These are phyloP conservation scores for Leptographium procerum DNA, from an alignment of 2,329 filamentous ascomycete genomes.

Conservation along the genomic window DNA sequence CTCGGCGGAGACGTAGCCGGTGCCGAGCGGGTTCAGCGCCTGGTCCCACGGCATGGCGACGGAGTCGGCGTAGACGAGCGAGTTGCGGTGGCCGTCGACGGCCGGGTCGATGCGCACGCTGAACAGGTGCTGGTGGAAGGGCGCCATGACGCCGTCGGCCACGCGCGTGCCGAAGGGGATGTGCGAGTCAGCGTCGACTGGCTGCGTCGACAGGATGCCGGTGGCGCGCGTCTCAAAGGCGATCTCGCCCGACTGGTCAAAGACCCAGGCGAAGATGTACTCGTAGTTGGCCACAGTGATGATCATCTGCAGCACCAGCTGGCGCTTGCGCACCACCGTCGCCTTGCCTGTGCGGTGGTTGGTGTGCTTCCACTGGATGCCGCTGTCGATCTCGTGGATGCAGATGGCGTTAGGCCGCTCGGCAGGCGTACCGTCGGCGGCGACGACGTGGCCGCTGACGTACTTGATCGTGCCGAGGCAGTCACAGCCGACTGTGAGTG, in stretches of 20 bases:
- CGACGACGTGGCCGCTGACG: conserved; percentile 44
- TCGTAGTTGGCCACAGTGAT: conserved; percentile 62
- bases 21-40: conserved; percentile 37
- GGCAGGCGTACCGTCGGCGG: conserved; percentile 37
- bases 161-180: conserved; percentile 49
- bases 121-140: conserved; percentile 62
- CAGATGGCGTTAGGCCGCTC: conserved; percentile 45
- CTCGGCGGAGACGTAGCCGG: conserved; percentile 25
- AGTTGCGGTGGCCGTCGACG: conserved; percentile 46
- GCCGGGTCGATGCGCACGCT: conserved; percentile 51
- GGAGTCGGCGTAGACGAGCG: conserved; percentile 29
- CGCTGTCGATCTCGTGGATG: conserved; percentile 58
- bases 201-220: conserved; percentile 50
- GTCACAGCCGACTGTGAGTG: conserved; percentile 41
- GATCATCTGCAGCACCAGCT: conserved; percentile 56
- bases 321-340: conserved; percentile 45
- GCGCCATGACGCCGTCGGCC: conserved; percentile 49
- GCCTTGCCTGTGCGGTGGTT: conserved; percentile 52
- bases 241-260: conserved; percentile 51
- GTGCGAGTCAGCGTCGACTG: conserved; percentile 44
- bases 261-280: conserved; percentile 40
- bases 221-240: conserved; percentile 52
- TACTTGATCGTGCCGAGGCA: conserved; percentile 54
- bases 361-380: conserved; percentile 60
- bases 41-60: conserved; percentile 26